Conservation (phyloP, 176 grass and related monocot species). For the Oryza officinalis region DNA sequence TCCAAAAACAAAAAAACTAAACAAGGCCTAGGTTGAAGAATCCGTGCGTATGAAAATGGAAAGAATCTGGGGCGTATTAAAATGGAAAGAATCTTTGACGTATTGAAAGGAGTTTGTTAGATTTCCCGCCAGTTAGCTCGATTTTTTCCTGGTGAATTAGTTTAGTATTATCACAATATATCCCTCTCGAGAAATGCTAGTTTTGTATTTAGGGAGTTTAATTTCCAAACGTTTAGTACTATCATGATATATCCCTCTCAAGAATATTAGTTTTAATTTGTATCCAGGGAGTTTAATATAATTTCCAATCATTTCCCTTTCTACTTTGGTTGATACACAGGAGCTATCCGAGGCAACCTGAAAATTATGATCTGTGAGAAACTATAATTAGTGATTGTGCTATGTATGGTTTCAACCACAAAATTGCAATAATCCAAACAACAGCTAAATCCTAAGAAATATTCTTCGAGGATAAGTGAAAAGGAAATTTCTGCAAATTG, state of each 20-base stretch:
- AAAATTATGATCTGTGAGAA: background rate
- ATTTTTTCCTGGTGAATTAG: background rate
- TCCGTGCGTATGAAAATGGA: constrained; percentile 8
- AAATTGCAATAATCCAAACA: background rate
- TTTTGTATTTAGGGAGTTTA: background rate
- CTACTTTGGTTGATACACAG: background rate
- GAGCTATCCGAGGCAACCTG: background rate
- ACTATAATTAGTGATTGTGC: background rate
- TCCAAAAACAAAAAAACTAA: too few relatives aligned
- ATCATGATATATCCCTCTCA: too few relatives aligned
- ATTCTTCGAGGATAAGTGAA: background rate
- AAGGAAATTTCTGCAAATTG: background rate
- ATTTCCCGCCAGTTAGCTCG: constrained; percentile 24
- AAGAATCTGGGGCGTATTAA: background rate
- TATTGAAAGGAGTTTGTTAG: constrained; percentile 15
- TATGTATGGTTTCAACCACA: background rate
- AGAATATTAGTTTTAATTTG: background rate
- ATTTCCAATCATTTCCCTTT: background rate
- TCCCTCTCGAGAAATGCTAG: background rate
- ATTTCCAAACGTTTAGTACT: background rate
- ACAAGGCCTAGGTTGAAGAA: constrained; percentile 24
- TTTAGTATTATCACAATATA: background rate
- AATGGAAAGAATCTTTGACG: background rate
- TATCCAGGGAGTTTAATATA: background rate
- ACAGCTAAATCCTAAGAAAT: background rate